These are phyloP conservation scores for Xylaria sp. DNA, from an alignment of 2,329 filamentous ascomycete species.

Conservation along the genomic window DNA sequence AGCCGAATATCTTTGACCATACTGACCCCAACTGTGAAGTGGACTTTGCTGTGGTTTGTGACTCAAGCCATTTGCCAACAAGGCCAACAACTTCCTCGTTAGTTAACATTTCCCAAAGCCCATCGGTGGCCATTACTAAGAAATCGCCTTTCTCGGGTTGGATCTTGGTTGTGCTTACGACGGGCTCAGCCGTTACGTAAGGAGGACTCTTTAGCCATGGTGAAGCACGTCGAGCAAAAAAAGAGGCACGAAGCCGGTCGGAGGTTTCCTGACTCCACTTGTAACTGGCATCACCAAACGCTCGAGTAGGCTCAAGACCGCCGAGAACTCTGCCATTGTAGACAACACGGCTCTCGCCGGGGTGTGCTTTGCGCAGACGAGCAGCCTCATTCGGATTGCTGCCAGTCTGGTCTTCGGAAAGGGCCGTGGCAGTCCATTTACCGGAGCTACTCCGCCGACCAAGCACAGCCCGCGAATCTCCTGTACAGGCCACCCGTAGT, in stretches of 20 bases:
- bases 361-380: constrained; percentile 86
- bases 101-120: constrained; percentile 98
- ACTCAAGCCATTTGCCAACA: constrained; percentile 96
- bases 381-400: constrained; percentile 85
- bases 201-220: constrained; percentile 87
- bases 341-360: constrained; percentile 87
- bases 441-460: constrained; percentile 81
- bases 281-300: constrained; percentile 96
- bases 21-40: constrained; percentile 74
- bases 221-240: constrained; percentile 86
- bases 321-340: constrained; percentile 91
- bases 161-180: constrained; percentile 93
- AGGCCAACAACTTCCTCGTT: constrained; percentile 98
- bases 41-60: constrained; percentile 65
- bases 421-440: constrained; percentile 90
- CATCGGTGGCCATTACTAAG: constrained; percentile 94
- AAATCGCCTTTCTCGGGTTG: constrained; percentile 93
- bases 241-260: constrained; percentile 81
- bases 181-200: constrained; percentile 95
- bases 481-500: constrained; percentile 92
- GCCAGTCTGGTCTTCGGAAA: constrained; percentile 95
- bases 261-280: constrained; percentile 94
- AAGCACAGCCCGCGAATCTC: constrained; percentile 94
- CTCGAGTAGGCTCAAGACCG: constrained; percentile 89
- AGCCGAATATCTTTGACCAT: constrained; percentile 74